Conservation (phyloP, 1,139 yeast species). For the Suhomyces bokatorum region DNA sequence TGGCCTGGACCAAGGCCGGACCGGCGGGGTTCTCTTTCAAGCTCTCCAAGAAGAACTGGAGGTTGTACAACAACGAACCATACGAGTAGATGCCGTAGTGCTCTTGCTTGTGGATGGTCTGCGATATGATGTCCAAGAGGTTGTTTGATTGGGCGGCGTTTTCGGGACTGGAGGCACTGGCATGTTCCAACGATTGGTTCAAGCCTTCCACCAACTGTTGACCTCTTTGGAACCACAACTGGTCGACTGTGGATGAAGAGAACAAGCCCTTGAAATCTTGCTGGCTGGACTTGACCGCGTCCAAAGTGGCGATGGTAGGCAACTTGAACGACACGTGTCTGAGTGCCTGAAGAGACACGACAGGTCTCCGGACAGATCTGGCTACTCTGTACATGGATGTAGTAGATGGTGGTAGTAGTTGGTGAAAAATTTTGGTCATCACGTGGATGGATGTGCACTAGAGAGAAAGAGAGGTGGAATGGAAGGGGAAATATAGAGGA, state of each 20-base stretch:
- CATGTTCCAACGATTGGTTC: constrained; percentile 39
- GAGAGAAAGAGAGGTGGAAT: background rate
- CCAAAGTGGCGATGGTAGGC: constrained; percentile 36
- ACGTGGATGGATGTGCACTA: background rate
- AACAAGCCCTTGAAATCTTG: constrained; percentile 56
- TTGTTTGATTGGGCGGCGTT: constrained; percentile 13
- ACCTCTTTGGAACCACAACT: constrained; percentile 63
- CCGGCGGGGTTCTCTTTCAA: constrained; percentile 33
- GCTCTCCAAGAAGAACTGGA: constrained; percentile 59
- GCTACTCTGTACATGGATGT: constrained; percentile 12
- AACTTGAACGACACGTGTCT: constrained; percentile 30
- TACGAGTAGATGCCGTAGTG: constrained; percentile 51
- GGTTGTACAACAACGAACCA: constrained; percentile 60
- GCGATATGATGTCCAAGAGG: constrained; percentile 38
- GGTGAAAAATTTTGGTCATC: constrained; percentile 11
- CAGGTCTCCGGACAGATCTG: constrained; percentile 7
- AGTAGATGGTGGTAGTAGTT: background rate
- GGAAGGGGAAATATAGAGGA: background rate
- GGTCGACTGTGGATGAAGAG: constrained; percentile 51
- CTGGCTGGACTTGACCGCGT: constrained; percentile 30
- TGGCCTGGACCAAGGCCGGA: constrained; percentile 20
- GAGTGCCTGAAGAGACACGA: constrained; percentile 7
- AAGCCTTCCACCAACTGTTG: constrained; percentile 47
- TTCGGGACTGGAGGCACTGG: constrained; percentile 11
- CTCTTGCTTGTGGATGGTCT: constrained; percentile 50